Percentiles rank a stretch among this genome's conserved stretches.
These are phyloP conservation scores for Neurospora cerealis DNA, from an alignment of 495 filamentous ascomycete species.

Conservation along the genomic window DNA sequence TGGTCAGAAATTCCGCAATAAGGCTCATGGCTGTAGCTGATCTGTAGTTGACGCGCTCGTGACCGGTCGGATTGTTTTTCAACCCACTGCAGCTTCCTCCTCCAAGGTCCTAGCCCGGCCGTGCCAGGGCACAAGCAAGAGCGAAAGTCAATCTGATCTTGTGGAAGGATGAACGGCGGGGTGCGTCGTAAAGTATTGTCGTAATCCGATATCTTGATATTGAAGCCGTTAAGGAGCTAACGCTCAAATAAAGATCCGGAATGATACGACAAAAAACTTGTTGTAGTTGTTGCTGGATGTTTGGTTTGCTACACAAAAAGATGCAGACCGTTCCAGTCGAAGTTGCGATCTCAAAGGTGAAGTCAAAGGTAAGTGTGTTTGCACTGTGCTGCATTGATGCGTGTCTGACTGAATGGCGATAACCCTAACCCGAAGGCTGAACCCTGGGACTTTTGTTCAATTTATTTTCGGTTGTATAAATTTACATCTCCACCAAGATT, in stretches of 20 bases:
- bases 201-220: not conserved
- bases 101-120: not conserved
- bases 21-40: constrained; percentile 23
- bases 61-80: not conserved
- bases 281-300: not conserved
- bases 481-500: not conserved
- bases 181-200: not conserved
- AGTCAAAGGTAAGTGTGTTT: not conserved
- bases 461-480: not conserved
- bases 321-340: not conserved
- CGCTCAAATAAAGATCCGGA: not conserved
- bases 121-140: not conserved
- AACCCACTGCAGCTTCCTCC: not conserved
- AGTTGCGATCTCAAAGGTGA: not conserved
- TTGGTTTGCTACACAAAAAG: not conserved
- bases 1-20: constrained; percentile 27
- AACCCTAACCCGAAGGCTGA: not conserved
- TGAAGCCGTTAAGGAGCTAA: not conserved
- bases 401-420: not conserved
- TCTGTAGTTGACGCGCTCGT: not conserved
- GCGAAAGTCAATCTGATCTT: not conserved
- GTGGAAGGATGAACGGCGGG: not conserved
- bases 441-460: not conserved
- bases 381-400: not conserved
- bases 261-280: not conserved